Conservation (phyloP, 106 monocot species). For the Platanthera zijinensis region DNA sequence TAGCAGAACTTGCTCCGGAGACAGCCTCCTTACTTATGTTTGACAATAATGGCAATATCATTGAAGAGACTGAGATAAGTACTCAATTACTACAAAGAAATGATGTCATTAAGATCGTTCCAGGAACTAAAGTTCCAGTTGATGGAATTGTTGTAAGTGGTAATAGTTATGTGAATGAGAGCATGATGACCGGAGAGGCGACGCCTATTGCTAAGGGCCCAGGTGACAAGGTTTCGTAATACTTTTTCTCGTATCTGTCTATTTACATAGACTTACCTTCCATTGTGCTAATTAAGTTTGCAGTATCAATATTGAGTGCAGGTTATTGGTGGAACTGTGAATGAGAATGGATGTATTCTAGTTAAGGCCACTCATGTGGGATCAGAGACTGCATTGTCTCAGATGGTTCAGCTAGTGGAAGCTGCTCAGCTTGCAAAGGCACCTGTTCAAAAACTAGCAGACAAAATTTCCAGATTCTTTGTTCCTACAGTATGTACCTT, state of each 20-base stretch:
- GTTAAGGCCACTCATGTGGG: constrained; percentile 85
- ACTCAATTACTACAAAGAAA: constrained; percentile 77
- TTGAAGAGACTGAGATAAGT: constrained; percentile 66
- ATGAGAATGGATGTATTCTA: constrained; percentile 76
- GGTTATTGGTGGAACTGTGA: constrained; percentile 96
- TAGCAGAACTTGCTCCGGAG: constrained; percentile 82
- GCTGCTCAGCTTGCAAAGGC: constrained; percentile 89
- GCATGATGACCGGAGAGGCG: constrained; percentile 96
- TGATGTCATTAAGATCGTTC: constrained; percentile 85
- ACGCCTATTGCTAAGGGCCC: constrained; percentile 57
- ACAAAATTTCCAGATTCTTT: constrained; percentile 77
- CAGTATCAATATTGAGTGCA: constrained; percentile 12
- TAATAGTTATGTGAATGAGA: constrained; percentile 84
- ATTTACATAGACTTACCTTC: background rate
- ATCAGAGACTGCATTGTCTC: constrained; percentile 83
- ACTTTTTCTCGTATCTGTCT: background rate
- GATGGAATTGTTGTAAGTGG: constrained; percentile 86
- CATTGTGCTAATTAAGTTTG: background rate
- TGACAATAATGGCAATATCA: constrained; percentile 51
- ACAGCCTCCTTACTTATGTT: constrained; percentile 61
- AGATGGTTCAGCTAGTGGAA: constrained; percentile 92
- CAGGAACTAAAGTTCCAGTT: constrained; percentile 80
- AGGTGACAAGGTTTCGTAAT: constrained; percentile 66
- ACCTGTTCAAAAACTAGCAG: constrained; percentile 89
- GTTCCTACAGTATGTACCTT: constrained; percentile 57